phyloP scores from a whole-genome alignment of 257 asterid species.

The Jasminum sambac region DNA sequence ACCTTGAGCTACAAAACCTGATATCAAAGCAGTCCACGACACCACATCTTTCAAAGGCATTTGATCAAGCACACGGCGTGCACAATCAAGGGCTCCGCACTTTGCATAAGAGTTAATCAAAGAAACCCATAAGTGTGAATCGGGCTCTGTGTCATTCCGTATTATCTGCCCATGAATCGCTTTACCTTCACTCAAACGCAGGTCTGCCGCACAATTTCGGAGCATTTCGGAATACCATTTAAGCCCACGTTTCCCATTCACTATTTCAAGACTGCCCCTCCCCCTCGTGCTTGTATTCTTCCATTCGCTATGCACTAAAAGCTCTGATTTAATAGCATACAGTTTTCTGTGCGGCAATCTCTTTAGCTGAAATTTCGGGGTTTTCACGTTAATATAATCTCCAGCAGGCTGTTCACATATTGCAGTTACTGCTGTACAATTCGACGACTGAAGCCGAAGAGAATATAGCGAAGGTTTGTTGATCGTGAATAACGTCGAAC shows the following conservation, averaged over 20 bases:
- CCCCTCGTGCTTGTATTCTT: slow-evolving; percentile 23
- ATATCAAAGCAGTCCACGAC: slow-evolving; percentile 75
- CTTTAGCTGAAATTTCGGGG: slow-evolving; percentile 22
- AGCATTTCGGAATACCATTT: slow-evolving; percentile 62
- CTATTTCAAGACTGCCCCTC: slow-evolving; percentile 25
- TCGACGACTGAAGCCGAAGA: slow-evolving; percentile 19
- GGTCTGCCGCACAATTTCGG: slow-evolving; percentile 45
- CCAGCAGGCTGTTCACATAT: slow-evolving; percentile 16
- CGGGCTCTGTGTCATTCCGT: slow-evolving; percentile 53
- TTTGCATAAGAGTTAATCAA: slow-evolving; percentile 72
- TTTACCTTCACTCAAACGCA: slow-evolving; percentile 56
- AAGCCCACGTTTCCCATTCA: slow-evolving; percentile 26
- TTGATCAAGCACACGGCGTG: slow-evolving; percentile 46
- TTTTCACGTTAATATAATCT: slow-evolving; percentile 11
- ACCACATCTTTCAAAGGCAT: slow-evolving; percentile 66
- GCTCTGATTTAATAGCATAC: slow-evolving; percentile 25
- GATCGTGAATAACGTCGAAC: slow-evolving; percentile 38
- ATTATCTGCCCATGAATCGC: slow-evolving; percentile 58
- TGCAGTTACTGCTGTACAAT: slow-evolving; percentile 38
- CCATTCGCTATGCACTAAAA: slow-evolving; percentile 25
- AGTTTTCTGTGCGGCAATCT: slow-evolving; percentile 7
- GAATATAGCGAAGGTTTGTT: slow-evolving; percentile 26
- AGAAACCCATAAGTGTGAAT: slow-evolving; percentile 67
- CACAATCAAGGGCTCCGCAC: slow-evolving; percentile 51
- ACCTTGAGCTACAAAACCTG: slow-evolving; percentile 80